Evolutionary conservation across 306 rosid species (phyloP), one percentile per base, ranked within the genome.

Genomic region (Gastrolobium bilobum): DNA sequence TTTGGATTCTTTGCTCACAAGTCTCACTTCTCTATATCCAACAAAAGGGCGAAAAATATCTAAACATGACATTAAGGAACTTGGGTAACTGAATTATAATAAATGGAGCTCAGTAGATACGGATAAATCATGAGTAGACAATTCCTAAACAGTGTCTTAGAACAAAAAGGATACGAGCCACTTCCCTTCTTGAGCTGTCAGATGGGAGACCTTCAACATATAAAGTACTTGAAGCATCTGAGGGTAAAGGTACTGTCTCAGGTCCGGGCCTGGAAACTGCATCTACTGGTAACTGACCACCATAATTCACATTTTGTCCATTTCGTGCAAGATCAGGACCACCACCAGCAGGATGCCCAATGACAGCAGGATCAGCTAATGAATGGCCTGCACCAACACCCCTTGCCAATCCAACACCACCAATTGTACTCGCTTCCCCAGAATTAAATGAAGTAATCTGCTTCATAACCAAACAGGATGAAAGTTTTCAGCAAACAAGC

Each of bases 41-140:
- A 91, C 97, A 88, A 93, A 93, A 66, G 98, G 98, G 48, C 94
- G 95, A 69, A 93, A 93, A 71, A 93, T 93, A 88, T 90, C 97
- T 93, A 54, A 37, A 75, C 20, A 54, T 40, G 5, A 4, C 46
- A 78, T 78, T 51, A 84, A 84, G 89, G 89, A 81, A 74, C 10
- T 53, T 43, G 42, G 77, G 75, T 20, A 58, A 43, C 35, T 26
- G 57, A 63, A 29, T 10, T 38, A 77, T 68, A 40, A 57, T 1
- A 68, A 33, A 71, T 26, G 30, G 77, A 68, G 61, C 30, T 61
- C 5, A 56, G 15, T 42, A 84, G 39, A 83, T 15, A 78, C 35
- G 44, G 47, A 75, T 69, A 62, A 50, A 46, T 31, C 31, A 44
- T 59, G 69, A 44, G 44, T 5, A 59, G 46, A 43, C 31, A 77